Evolutionary conservation across 306 rosid species (phyloP).

Genomic region (Vachellia pachyceras): DNA sequence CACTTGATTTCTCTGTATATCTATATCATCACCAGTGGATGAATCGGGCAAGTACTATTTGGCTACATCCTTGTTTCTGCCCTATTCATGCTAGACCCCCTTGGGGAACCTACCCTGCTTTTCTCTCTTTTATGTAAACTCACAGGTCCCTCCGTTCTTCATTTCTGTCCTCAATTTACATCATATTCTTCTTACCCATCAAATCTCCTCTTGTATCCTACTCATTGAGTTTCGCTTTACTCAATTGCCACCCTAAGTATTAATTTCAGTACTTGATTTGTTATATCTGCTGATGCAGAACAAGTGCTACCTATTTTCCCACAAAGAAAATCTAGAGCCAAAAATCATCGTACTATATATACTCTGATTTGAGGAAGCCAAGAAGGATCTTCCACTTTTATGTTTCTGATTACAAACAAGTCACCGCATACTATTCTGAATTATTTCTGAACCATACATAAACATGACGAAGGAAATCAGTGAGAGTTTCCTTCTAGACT

Average conservation of each 20-base stretch:
- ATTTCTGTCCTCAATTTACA: neutral
- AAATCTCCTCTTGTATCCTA: neutral
- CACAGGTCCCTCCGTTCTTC: neutral
- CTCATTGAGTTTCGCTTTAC: neutral
- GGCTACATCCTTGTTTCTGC: slow-evolving; percentile 3
- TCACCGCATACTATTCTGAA: neutral
- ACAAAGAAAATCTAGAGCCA: neutral
- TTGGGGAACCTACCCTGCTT: no score
- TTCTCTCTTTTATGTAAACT: neutral
- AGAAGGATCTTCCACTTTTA: neutral
- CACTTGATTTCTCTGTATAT: neutral
- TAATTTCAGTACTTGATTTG: neutral
- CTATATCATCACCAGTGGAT: neutral
- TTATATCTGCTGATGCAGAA: neutral
- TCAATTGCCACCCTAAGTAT: no score
- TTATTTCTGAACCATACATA: neutral
- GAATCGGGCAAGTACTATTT: slow-evolving; percentile 4
- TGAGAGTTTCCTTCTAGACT: neutral
- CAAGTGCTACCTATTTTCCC: neutral
- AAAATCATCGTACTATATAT: neutral
- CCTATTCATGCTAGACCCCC: neutral
- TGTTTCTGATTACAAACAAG: neutral
- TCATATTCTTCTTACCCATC: neutral
- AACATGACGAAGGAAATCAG: neutral
- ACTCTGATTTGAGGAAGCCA: neutral